Evolutionary conservation across 805 yeast genomes (phyloP).

Genomic region (Myxozyma sirexii): DNA sequence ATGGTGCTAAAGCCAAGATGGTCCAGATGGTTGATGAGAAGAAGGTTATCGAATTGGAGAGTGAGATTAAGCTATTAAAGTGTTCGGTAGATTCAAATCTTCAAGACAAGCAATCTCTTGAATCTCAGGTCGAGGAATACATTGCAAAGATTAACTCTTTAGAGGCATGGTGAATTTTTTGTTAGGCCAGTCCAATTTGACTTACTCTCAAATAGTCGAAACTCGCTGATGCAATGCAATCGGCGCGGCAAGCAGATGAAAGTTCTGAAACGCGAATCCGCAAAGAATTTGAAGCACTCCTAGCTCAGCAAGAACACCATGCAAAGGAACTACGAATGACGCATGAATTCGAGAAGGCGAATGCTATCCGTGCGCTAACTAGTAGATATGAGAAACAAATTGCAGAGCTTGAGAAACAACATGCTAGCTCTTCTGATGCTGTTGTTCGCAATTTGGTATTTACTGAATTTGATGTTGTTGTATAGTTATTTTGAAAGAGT

Average conservation of each 20-base stretch:
- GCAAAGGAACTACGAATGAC: constrained; percentile 2
- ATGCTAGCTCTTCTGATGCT: background rate
- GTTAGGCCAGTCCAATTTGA: background rate
- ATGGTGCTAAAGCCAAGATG: background rate
- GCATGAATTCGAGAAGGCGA: constrained; percentile 6
- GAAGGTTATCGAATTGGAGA: background rate
- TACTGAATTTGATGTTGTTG: background rate
- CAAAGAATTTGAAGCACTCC: background rate
- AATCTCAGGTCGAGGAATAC: background rate
- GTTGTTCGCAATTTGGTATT: constrained; percentile 5
- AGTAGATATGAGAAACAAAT: constrained; percentile 10
- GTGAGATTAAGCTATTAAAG: background rate
- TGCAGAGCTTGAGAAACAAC: background rate
- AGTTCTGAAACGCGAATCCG: background rate
- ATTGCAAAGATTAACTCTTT: background rate
- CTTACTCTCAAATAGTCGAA: background rate
- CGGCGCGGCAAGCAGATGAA: background rate
- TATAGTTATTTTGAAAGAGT: background rate
- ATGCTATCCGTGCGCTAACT: constrained; percentile 10
- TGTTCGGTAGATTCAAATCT: background rate
- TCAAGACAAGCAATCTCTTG: background rate
- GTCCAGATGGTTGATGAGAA: background rate
- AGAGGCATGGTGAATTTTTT: background rate
- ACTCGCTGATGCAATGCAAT: background rate
- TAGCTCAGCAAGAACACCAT: constrained; percentile 10